Base-by-base conservation (phyloP, 139 green algal genomes). In the Desmodesmus armatus region DNA sequence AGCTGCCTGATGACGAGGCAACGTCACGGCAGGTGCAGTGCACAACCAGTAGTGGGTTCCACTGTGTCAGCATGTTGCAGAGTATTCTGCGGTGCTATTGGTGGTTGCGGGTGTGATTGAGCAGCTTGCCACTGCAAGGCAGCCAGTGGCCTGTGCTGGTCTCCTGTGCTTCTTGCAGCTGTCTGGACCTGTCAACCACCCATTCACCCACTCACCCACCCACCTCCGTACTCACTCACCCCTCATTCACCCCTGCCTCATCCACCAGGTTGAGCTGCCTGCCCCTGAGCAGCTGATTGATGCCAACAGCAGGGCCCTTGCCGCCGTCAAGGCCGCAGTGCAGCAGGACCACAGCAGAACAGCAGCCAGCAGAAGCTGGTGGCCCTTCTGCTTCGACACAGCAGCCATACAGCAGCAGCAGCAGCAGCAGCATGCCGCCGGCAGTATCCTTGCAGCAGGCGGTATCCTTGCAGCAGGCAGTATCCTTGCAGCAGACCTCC, bases 241-340 rank as follows among this genome's bases (percentile, higher is more conserved):
- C n/a, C n/a, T n/a, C n/a, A n/a, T n/a, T n/a, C n/a, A n/a, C n/a
- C n/a, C n/a, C n/a, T n/a, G n/a, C n/a, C n/a, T n/a, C 63, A 72
- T 13, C 29, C 19, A 33, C 5, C 63, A 44, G 31, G 63, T 72
- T 41, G 41, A 73, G 31, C 63, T 84, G 41, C 78, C 78, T 6
- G 78, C 40, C 5, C 78, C 78, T 43, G 78, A 73, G 40, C 31
- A 72, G 5, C 58, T 75, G 11, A 25, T 72, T 11, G 23, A 43
- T 41, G 62, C 78, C 25, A 60, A 73, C 60, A 73, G 78, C 17
- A 75, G 4, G 2, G 62, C 40, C 19, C 5, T 73, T 4, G 78
- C 78, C 27, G 78, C 63, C n/a, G 78, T 65, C 58, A 39, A 73
- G 27, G 78, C 62, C 29, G 63, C 62, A 60, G 39, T 84, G 39